Evolutionary conservation across 345 rosid species (phyloP), one percentile per base, ranked within the genome.

Genomic region (Brassica nigra): DNA sequence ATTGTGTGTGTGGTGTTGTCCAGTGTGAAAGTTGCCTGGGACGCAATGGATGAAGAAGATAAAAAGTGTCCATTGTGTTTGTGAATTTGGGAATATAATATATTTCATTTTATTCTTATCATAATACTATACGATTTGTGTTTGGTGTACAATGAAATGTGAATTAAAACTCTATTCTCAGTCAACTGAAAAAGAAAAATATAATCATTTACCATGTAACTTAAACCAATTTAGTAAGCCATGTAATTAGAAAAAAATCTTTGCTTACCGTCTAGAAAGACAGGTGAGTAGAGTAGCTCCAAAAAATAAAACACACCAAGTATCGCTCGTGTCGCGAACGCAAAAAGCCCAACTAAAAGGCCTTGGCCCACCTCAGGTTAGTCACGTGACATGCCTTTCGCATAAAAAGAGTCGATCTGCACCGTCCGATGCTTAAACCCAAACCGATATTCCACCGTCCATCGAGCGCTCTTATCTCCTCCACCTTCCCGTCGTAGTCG

Each of bases 341-440:
- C 27, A 64, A 49, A 74, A 64, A 58, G 74, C 69, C 80, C 62
- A 68, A 76, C 68, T 68, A 68, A 42, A 59, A 68, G 16, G 74
- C 49, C n/a, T 42, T 59, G 80, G 80, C 74, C 74, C 74, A 68
- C 62, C 1, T 14, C 5, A 58, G 28, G 55, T 29, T 68, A 39
- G 62, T 76, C 80, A 76, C 80, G 68, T 76, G 80, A 68, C 74
- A 59, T 59, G 34, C 79, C 61, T 58, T 63, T 73, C 29, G 59
- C 44, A 74, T 7, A 52, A 75, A 15, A 8, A 8, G 62, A 80
- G 30, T 57, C 4, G 57, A 58, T 20, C 57, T 52, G 6, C 1
- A 66, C 83, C 83, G 77, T 81, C 30, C 59, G 80, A 76, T 81
- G 30, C 65, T 54, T 76, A 66, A 76, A 76, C 80, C 83, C 76